Percentiles rank a stretch among this genome's conserved stretches.
Evolutionary conservation across 2,329 filamentous ascomycete genomes (phyloP).

Genomic region (Fusarium virguliforme): DNA sequence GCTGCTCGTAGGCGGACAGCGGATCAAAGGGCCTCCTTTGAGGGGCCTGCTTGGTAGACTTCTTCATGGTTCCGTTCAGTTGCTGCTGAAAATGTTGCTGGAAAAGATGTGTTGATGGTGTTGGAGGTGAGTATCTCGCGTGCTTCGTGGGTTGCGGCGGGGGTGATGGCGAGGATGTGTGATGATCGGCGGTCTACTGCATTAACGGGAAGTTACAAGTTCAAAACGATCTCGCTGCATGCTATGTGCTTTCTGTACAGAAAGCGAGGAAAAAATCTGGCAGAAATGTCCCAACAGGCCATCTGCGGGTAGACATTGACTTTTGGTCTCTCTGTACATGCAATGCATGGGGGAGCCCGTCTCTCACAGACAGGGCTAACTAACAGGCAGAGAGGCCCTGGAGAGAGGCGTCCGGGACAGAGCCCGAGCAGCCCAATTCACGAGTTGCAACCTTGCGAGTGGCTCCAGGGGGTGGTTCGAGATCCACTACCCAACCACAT

Average conservation of each 20-base stretch:
- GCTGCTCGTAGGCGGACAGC: constrained; percentile 43
- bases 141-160: constrained; percentile 31
- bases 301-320: constrained; percentile 34
- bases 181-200: constrained; percentile 39
- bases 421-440: constrained; percentile 50
- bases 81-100: neutral
- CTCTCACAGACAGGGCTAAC: neutral
- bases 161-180: constrained; percentile 24
- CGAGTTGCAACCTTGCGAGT: constrained; percentile 42
- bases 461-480: constrained; percentile 44
- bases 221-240: constrained; percentile 21
- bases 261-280: constrained; percentile 23
- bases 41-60: constrained; percentile 38
- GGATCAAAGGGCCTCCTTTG: constrained; percentile 39
- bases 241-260: constrained; percentile 18
- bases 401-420: constrained; percentile 26
- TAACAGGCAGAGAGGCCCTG: neutral
- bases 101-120: constrained; percentile 3
- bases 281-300: constrained; percentile 18
- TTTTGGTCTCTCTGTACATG: constrained; percentile 19
- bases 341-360: neutral
- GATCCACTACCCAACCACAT: constrained; percentile 49
- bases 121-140: constrained; percentile 20
- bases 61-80: constrained; percentile 32
- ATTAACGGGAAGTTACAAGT: constrained; percentile 32